Conservation (phyloP, 306 rosid genomes). For the Quercus aquifolioides region DNA sequence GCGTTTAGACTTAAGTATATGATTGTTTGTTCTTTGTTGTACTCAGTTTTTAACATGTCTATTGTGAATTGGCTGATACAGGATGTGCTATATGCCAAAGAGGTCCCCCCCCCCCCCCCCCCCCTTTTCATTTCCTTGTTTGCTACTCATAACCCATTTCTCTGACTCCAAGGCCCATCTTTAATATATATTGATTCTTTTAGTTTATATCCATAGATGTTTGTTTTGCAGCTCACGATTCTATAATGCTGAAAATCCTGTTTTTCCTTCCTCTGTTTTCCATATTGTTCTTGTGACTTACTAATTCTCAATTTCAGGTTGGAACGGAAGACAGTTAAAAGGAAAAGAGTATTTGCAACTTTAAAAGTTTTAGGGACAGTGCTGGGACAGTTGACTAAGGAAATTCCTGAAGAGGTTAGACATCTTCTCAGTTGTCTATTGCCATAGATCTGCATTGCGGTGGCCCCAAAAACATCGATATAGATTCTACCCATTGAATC, state of each 20-base stretch:
- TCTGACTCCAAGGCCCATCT: not conserved
- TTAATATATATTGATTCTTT: not conserved
- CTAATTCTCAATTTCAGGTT: slow-evolving; percentile 48
- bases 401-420: slow-evolving; percentile 89
- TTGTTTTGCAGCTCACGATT: not conserved
- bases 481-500: no score
- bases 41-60: not conserved
- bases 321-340: slow-evolving; percentile 78
- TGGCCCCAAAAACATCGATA: no score
- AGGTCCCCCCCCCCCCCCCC: not conserved
- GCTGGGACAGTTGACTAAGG: slow-evolving; percentile 68
- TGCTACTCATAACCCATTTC: not conserved
- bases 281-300: not conserved
- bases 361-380: slow-evolving; percentile 78
- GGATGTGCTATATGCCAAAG: not conserved
- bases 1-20: not conserved
- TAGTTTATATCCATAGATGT: not conserved
- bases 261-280: not conserved
- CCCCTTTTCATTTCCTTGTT: not conserved
- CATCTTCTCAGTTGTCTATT: not conserved
- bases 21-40: not conserved
- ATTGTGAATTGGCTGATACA: not conserved
- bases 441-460: not conserved
- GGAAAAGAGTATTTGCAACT: slow-evolving; percentile 89
- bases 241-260: not conserved